phyloP scores from a whole-genome alignment of 257 asterid genomes.

The Gentiana macrophylla region DNA sequence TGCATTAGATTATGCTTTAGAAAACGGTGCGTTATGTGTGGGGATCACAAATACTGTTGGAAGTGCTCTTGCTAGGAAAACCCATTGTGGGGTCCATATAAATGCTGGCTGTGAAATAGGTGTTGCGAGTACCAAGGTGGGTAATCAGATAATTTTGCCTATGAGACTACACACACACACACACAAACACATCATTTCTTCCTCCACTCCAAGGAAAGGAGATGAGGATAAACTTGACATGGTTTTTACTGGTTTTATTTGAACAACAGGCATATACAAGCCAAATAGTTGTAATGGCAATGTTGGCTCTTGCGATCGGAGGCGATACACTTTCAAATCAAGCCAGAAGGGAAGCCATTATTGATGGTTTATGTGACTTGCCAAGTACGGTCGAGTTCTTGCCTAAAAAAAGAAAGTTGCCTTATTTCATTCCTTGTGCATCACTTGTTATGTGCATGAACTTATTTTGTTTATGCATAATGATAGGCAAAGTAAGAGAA shows the following conservation, averaged over 20 bases:
- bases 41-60: constrained; percentile 98
- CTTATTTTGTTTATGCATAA: constrained; percentile 10
- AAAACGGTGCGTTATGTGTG: constrained; percentile 91
- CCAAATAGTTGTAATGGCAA: constrained; percentile 96
- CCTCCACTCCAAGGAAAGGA: no score
- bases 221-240: background rate
- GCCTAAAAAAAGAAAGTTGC: no score
- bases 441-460: background rate
- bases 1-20: constrained; percentile 90
- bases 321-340: constrained; percentile 70
- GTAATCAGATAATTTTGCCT: constrained; percentile 1
- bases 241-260: constrained; percentile 10
- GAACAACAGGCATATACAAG: constrained; percentile 86
- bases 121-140: constrained; percentile 96
- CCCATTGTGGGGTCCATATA: constrained; percentile 94
- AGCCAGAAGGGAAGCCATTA: constrained; percentile 76
- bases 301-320: constrained; percentile 95
- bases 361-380: constrained; percentile 79
- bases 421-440: background rate
- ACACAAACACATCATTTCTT: no score
- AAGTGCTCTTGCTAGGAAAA: constrained; percentile 95
- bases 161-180: background rate
- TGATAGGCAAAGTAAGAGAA: constrained; percentile 74
- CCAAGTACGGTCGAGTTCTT: constrained; percentile 47
- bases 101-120: constrained; percentile 99